Conservation (phyloP, 108 stramenopile species). For the Cyclotella choctawhatcheeana region DNA sequence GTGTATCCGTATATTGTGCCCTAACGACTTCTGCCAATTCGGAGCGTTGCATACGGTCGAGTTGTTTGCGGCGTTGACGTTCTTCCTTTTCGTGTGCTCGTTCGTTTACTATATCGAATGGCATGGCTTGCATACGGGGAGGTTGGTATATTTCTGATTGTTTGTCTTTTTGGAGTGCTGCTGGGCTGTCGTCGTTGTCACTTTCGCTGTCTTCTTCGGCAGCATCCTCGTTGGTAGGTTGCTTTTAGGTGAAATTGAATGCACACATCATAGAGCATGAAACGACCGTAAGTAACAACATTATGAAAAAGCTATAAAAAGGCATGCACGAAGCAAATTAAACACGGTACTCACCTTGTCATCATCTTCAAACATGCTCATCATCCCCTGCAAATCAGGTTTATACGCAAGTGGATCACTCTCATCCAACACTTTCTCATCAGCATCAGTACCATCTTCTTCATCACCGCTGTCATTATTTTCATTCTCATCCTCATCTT, state of each 20-base stretch:
- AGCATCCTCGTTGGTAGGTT: slow-evolving; percentile 20
- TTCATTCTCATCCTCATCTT: slow-evolving; percentile 40
- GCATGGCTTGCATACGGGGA: slow-evolving; percentile 81
- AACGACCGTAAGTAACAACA: too few relatives aligned
- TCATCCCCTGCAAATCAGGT: slow-evolving; percentile 50
- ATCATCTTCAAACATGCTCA: slow-evolving; percentile 48
- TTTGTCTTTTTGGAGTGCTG: slow-evolving; percentile 29
- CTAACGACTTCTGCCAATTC: slow-evolving; percentile 81
- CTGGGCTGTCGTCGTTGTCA: slow-evolving; percentile 17
- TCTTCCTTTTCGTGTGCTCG: slow-evolving; percentile 55
- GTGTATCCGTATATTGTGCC: slow-evolving; percentile 77
- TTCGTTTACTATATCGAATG: slow-evolving; percentile 72
- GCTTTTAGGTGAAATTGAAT: neutral
- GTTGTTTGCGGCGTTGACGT: slow-evolving; percentile 54
- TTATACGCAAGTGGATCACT: slow-evolving; percentile 52
- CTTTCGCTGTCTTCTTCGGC: slow-evolving; percentile 29
- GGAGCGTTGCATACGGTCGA: slow-evolving; percentile 66
- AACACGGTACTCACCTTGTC: slow-evolving; percentile 37
- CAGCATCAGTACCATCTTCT: slow-evolving; percentile 12
- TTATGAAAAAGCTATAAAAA: too few relatives aligned
- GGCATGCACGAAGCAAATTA: neutral
- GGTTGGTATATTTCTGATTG: slow-evolving; percentile 63
- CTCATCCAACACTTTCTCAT: slow-evolving; percentile 36
- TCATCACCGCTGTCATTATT: slow-evolving; percentile 34
- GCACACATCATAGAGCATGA: too few relatives aligned